Base-by-base conservation (phyloP, 352 stramenopile species). In the Phytopythium chamaehyphon region DNA sequence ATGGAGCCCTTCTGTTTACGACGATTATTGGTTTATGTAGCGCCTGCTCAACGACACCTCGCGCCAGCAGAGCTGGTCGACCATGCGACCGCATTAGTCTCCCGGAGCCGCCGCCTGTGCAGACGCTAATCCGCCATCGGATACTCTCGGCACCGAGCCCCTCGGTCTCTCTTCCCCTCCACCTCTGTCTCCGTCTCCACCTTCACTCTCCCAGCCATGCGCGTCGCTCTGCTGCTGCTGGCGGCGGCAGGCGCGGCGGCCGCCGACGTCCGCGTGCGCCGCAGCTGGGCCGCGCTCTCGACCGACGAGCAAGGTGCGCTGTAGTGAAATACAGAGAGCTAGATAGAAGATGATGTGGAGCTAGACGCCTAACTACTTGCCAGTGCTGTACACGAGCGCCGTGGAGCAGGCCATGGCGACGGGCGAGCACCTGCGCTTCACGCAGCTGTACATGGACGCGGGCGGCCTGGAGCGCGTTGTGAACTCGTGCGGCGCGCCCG, bases 401-500 rank as follows among this genome's bases (percentile, higher is more conserved):
- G 57, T 89, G 26, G 50, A 66, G 47, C 57, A 73, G 46, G 69
- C 73, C 18, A 89, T 87, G 78, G 39, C 60, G 40, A 67, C 60
- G 0, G 76, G 76, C 33, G 54, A 67, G 3, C 74, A 87, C 54
- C 55, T 81, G 46, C 59, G 65, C 10, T 87, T 89, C 54, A 73
- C 75, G 38, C 57, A 79, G 33, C 53, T 86, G 12, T 83, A 83
- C 54, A 81, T 83, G 71, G 61, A 84, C 26, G 33, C 47, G 2
- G 40, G 36, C 7, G 64, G 66, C 48, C 52, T 82, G 23, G 40
- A 66, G 4, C 57, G 66, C 40, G 73, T 83, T 2, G 71, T 66
- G 10, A 57, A 54, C 28, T 83, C 67, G 2, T 87, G 78, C 21
- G 72, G 76, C 18, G 72, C 73, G 9, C 62, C 72, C 0, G 71